Evolutionary conservation across 768 basidiomycete genomes (phyloP).

Genomic region (Trametes coccinea): DNA sequence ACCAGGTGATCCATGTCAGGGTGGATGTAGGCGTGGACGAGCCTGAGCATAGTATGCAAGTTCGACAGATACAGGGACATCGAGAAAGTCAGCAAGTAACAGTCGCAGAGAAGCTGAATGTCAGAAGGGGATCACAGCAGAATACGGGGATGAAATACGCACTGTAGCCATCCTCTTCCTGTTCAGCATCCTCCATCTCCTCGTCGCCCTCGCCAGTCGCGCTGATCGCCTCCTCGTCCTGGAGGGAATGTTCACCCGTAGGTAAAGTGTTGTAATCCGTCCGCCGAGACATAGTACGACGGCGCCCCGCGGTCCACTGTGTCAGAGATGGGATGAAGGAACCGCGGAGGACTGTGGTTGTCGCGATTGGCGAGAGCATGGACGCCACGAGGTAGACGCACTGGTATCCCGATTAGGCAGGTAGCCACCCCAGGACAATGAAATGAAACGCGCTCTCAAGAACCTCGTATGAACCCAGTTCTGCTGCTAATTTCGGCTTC

Average conservation of each 20-base stretch:
- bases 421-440: too few species aligned
- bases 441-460: too few species aligned
- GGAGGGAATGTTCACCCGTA: constrained; percentile 31
- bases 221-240: constrained; percentile 64
- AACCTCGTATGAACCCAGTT: too few species aligned
- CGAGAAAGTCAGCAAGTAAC: not conserved
- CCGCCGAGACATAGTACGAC: constrained; percentile 15
- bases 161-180: constrained; percentile 80
- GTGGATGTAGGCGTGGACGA: constrained; percentile 91
- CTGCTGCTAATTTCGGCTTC: too few species aligned
- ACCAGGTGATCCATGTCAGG: constrained; percentile 95
- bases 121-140: constrained; percentile 5
- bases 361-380: constrained; percentile 22
- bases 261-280: constrained; percentile 13
- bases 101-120: not conserved
- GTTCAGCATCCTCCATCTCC: constrained; percentile 70
- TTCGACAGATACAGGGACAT: not conserved
- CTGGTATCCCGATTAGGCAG: constrained; percentile 21
- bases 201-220: constrained; percentile 68
- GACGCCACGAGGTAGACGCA: constrained; percentile 25
- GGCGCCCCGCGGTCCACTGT: not conserved
- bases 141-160: constrained; percentile 39
- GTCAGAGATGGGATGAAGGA: constrained; percentile 1
- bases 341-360: constrained; percentile 1
- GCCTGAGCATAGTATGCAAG: constrained; percentile 42